A percentile compares a stretch with the other conserved stretches of the same genome.
These are phyloP conservation scores for Leccinellum rugosiceps DNA, from an alignment of 768 basidiomycete species.

Conservation along the genomic window DNA sequence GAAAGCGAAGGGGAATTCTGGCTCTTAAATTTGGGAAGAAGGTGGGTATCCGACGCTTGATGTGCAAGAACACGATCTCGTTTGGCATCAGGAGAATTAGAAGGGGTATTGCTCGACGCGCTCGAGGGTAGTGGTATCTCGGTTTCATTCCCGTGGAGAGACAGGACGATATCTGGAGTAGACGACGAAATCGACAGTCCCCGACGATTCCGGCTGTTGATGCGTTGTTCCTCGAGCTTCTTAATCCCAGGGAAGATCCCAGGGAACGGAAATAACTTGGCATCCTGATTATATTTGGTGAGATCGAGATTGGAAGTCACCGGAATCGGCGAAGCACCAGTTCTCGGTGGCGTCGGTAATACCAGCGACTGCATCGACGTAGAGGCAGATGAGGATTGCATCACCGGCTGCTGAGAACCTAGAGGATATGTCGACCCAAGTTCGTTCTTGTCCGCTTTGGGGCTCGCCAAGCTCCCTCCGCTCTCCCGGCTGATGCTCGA, in stretches of 20 bases:
- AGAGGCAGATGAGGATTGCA: constrained; percentile 69
- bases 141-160: constrained; percentile 44
- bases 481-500: constrained; percentile 76
- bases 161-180: constrained; percentile 45
- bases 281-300: constrained; percentile 60
- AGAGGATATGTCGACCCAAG: constrained; percentile 37
- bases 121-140: constrained; percentile 41
- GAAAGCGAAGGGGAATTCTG: constrained; percentile 40
- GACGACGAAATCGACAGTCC: constrained; percentile 48
- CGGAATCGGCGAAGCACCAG: constrained; percentile 75
- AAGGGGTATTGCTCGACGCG: constrained; percentile 50
- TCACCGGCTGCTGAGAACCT: constrained; percentile 48
- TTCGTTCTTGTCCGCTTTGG: constrained; percentile 55
- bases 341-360: constrained; percentile 51
- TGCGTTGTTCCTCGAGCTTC: constrained; percentile 68
- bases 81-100: constrained; percentile 46
- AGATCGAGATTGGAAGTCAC: constrained; percentile 67
- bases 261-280: constrained; percentile 89
- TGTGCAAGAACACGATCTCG: constrained; percentile 65
- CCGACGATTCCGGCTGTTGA: constrained; percentile 49
- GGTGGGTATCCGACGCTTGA: constrained; percentile 65
- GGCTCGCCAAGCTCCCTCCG: constrained; percentile 64
- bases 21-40: constrained; percentile 51
- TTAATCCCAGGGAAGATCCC: constrained; percentile 89
- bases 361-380: constrained; percentile 57